Conservation (phyloP, 768 basidiomycete genomes). For the Filobasidium floriforme region DNA sequence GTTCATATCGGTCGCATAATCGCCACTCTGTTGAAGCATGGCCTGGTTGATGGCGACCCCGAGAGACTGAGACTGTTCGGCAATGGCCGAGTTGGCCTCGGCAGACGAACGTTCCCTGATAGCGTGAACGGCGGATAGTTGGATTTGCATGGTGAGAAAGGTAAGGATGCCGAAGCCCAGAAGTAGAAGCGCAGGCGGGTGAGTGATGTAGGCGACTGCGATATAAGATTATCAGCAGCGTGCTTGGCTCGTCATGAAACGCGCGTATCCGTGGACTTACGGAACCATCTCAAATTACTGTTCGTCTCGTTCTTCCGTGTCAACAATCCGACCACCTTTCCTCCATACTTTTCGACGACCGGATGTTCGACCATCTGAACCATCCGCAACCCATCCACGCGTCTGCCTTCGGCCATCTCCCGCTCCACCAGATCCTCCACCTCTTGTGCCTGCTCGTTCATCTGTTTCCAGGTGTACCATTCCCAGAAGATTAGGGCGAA, state of each 20-base stretch:
- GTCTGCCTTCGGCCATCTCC: constrained; percentile 26
- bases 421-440: constrained; percentile 29
- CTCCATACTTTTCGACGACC: constrained; percentile 37
- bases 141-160: constrained; percentile 74
- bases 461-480: constrained; percentile 71
- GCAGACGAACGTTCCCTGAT: constrained; percentile 58
- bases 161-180: constrained; percentile 91
- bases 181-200: constrained; percentile 80
- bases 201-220: constrained; percentile 54
- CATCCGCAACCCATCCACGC: constrained; percentile 35
- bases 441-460: constrained; percentile 34
- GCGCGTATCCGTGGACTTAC: constrained; percentile 31
- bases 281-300: constrained; percentile 73
- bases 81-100: constrained; percentile 61
- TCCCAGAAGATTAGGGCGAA: constrained; percentile 67
- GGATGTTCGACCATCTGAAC: constrained; percentile 44
- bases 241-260: no score
- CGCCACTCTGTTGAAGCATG: constrained; percentile 71
- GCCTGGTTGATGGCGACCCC: constrained; percentile 61
- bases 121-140: constrained; percentile 69
- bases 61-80: constrained; percentile 44
- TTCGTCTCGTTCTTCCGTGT: constrained; percentile 47
- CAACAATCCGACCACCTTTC: constrained; percentile 26
- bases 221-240: not conserved
- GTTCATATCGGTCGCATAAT: constrained; percentile 75